phyloP scores from a whole-genome alignment of 352 stramenopile genomes.

The Halophytophthora batemanensis region DNA sequence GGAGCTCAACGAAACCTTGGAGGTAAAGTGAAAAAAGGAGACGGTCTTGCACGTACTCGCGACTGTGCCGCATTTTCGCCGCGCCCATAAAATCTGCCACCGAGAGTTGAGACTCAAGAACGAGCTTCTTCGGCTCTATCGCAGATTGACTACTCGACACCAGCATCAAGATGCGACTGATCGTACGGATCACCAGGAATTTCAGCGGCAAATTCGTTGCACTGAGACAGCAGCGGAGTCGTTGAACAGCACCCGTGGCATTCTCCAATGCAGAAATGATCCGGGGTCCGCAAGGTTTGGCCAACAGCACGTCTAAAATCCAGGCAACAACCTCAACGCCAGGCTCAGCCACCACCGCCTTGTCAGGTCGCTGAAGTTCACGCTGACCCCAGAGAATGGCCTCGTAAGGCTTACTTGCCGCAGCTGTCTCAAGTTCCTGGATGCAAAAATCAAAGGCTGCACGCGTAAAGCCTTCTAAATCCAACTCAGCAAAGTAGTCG shows the following conservation, averaged over 20 bases:
- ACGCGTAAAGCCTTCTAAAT: conserved; percentile 9
- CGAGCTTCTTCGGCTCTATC: neutral
- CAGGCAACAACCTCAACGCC: conserved; percentile 76
- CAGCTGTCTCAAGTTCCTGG: conserved; percentile 57
- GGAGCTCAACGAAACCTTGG: conserved; percentile 60
- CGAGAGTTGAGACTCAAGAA: conserved; percentile 9
- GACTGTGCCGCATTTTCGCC: conserved; percentile 42
- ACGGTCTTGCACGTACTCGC: conserved; percentile 60
- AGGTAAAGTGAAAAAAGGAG: conserved; percentile 70
- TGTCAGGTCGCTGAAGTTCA: conserved; percentile 49
- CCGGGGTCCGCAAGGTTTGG: neutral
- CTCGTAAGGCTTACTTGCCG: conserved; percentile 45
- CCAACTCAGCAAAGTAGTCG: conserved; percentile 8
- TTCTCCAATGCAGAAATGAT: conserved; percentile 3
- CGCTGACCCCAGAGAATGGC: conserved; percentile 78
- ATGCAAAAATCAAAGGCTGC: conserved; percentile 53
- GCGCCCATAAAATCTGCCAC: conserved; percentile 43
- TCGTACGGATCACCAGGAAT: conserved; percentile 44
- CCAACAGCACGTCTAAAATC: conserved; percentile 52
- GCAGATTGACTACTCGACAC: neutral
- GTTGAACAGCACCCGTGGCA: conserved; percentile 9
- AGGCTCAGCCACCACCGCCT: conserved; percentile 44
- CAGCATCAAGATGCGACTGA: conserved; percentile 37
- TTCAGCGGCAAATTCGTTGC: conserved; percentile 67
- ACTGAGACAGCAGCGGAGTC: conserved; percentile 29